Base-by-base conservation (phyloP, 495 filamentous ascomycete genomes). In the Hyaloscypha hepaticicola region DNA sequence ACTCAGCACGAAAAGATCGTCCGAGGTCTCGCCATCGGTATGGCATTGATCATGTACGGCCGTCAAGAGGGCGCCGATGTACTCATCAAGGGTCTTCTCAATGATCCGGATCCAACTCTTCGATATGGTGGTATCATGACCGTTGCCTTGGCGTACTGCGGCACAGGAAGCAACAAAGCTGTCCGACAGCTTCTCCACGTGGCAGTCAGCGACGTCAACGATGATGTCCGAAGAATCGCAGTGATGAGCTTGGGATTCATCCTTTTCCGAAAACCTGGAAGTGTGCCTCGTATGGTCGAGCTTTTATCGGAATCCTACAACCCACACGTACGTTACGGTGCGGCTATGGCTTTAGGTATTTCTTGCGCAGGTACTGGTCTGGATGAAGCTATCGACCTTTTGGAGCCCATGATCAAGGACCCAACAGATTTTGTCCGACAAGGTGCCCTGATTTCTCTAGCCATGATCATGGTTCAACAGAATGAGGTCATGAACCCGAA, bases 391-490 rank as follows among this genome's bases (percentile, higher is more conserved):
- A 96, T 97, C 67, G 96, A 98, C 68, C 83, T 99, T 29, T 82
- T 99, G 9, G 96, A 99, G 77, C 96, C 96, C 26, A 98, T 99
- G 96, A 92, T 97, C 76, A 99, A 99, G 80, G 96, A 99, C 72
- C 95, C 96, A 19, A 95, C 91, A 58, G 96, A 99, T 79, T 99
- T 99, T 72, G 96, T 99, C 29, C 87, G 96, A 65, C 96, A 99
- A 74, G 96, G 96, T 69, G 95, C 96, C n/a, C 78, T 98, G 61
- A 97, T 99, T 69, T 82, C 93, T 1, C 82, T 97, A 49, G 85
- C 96, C 60, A 98, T 99, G 96, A 97, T 99, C 70, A 85, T 98
- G 82, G 89, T 96, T 24, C 93, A 99, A 77, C 96, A 98, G 74
- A 98, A 97, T 70, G 92, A 96, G 78, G 88, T 87, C 28, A 94